A percentile compares a stretch with the other conserved stretches of the same genome.
Evolutionary conservation across 2,329 filamentous ascomycete species (phyloP).

Genomic region (Nemania sp.): DNA sequence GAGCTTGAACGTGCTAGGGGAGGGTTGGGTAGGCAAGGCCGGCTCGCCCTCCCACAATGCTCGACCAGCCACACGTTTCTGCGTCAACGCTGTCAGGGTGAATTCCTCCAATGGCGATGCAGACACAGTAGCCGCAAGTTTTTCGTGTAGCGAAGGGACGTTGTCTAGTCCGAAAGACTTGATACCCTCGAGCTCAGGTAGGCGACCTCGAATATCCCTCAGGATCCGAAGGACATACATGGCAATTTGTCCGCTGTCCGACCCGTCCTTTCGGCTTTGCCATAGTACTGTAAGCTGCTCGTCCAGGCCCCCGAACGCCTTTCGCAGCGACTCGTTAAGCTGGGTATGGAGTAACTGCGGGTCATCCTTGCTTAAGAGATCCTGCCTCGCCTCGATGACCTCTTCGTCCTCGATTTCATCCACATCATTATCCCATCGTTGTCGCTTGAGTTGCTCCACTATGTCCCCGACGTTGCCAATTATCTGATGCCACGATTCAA

Average conservation of each 20-base stretch:
- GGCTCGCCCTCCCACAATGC: conserved; percentile 82
- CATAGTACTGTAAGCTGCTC: conserved; percentile 58
- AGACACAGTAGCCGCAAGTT: conserved; percentile 60
- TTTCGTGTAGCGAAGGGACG: conserved; percentile 66
- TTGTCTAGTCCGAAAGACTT: conserved; percentile 63
- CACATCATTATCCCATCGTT: conserved; percentile 76
- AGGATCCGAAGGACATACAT: conserved; percentile 75
- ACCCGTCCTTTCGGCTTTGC: conserved; percentile 48
- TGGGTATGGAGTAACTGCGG: conserved; percentile 65
- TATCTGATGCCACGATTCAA: conserved; percentile 73
- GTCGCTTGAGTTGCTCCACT: conserved; percentile 67
- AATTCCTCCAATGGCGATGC: conserved; percentile 55
- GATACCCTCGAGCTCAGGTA: conserved; percentile 59
- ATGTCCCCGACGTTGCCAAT: conserved; percentile 69
- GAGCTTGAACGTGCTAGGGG: conserved; percentile 73
- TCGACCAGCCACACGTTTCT: conserved; percentile 60
- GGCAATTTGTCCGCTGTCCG: conserved; percentile 57
- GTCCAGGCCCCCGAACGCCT: conserved; percentile 63
- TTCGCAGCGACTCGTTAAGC: conserved; percentile 59
- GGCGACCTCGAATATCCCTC: conserved; percentile 71
- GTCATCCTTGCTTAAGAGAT: conserved; percentile 73
- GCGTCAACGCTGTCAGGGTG: conserved; percentile 46
- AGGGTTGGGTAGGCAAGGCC: conserved; percentile 76
- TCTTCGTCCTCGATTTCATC: conserved; percentile 77
- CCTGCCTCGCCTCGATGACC: conserved; percentile 67